A percentile compares a stretch with the other conserved stretches of the same genome.
Evolutionary conservation across 108 stramenopile species (phyloP).

Genomic region (Skeletonema potamos): DNA sequence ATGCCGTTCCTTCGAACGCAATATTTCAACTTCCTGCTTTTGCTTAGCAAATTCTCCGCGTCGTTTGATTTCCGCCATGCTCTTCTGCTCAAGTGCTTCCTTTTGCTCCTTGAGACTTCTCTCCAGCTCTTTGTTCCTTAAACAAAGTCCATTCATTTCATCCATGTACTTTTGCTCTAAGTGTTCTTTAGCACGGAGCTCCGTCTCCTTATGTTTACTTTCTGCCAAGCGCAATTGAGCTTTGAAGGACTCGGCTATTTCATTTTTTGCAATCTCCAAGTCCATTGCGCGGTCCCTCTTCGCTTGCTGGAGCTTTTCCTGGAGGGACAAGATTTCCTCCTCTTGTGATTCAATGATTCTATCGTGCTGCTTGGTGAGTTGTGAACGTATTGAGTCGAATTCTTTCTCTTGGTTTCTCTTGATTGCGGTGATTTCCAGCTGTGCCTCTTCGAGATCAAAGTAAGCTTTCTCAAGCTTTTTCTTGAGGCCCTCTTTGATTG

Average conservation of each 20-base stretch:
- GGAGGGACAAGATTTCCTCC: conserved; percentile 20
- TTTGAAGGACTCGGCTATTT: conserved; percentile 47
- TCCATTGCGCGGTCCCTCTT: conserved; percentile 10
- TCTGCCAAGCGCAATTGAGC: conserved; percentile 30
- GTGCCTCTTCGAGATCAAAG: conserved; percentile 32
- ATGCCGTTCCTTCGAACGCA: conserved; percentile 42
- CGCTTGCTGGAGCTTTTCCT: conserved; percentile 13
- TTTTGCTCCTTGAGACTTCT: conserved; percentile 18
- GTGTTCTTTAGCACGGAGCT: conserved; percentile 14
- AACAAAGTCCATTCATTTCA: conserved; percentile 26
- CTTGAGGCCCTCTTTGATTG: conserved; percentile 35
- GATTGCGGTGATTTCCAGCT: conserved; percentile 19
- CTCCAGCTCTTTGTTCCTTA: conserved; percentile 25
- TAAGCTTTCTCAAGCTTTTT: conserved; percentile 39
- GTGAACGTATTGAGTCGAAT: conserved; percentile 3
- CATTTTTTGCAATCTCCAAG: conserved; percentile 26
- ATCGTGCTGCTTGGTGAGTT: conserved; percentile 17
- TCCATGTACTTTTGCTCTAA: conserved; percentile 24
- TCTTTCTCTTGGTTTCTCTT: conserved; percentile 22
- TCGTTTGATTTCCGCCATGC: conserved; percentile 40
- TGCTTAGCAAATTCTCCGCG: conserved; percentile 45
- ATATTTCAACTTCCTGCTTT: conserved; percentile 42
- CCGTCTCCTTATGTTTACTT: conserved; percentile 27
- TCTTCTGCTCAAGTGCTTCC: conserved; percentile 27
- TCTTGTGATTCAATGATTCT: conserved; percentile 26